These are phyloP conservation scores for Naganishia friedmannii DNA, from an alignment of 768 basidiomycete genomes.

Conservation along the genomic window DNA sequence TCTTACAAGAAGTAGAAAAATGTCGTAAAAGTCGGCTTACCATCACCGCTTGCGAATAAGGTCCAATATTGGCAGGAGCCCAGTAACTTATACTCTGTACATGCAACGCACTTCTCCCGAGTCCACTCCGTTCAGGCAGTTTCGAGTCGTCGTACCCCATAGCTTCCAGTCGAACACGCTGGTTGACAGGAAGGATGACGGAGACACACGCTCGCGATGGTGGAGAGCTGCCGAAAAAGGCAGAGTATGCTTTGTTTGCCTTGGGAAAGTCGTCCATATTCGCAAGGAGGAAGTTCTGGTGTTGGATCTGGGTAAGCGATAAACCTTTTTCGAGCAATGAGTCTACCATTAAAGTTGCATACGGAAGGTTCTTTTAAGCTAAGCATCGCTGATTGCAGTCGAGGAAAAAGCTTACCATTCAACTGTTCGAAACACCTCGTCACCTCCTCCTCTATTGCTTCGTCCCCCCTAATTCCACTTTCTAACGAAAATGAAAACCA, in stretches of 20 bases:
- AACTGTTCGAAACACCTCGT: slow-evolving; percentile 64
- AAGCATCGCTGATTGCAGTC: not conserved
- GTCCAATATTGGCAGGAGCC: slow-evolving; percentile 98
- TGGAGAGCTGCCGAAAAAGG: slow-evolving; percentile 84
- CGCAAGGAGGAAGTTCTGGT: slow-evolving; percentile 74
- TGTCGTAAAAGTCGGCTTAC: slow-evolving; percentile 55
- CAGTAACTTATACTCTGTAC: slow-evolving; percentile 96
- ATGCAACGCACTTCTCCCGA: slow-evolving; percentile 69
- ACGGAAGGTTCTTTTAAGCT: not conserved
- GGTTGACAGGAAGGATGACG: slow-evolving; percentile 61
- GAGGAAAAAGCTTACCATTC: slow-evolving; percentile 56
- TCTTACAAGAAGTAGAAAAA: not conserved
- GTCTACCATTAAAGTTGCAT: slow-evolving; percentile 43
- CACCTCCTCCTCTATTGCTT: slow-evolving; percentile 69
- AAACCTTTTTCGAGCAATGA: slow-evolving; percentile 59
- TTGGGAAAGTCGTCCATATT: slow-evolving; percentile 74
- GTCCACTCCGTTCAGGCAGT: slow-evolving; percentile 23
- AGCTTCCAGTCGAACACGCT: slow-evolving; percentile 67
- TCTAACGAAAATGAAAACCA: slow-evolving; percentile 71
- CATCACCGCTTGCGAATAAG: slow-evolving; percentile 88
- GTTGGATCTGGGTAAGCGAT: slow-evolving; percentile 62
- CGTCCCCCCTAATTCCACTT: slow-evolving; percentile 53
- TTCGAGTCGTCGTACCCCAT: slow-evolving; percentile 61
- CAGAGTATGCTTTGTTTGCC: slow-evolving; percentile 74
- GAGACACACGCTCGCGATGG: slow-evolving; percentile 93